Evolutionary conservation across 2,329 filamentous ascomycete species (phyloP), one percentile per base, ranked within the genome.

Genomic region (Neopestalotiopsis sp.): DNA sequence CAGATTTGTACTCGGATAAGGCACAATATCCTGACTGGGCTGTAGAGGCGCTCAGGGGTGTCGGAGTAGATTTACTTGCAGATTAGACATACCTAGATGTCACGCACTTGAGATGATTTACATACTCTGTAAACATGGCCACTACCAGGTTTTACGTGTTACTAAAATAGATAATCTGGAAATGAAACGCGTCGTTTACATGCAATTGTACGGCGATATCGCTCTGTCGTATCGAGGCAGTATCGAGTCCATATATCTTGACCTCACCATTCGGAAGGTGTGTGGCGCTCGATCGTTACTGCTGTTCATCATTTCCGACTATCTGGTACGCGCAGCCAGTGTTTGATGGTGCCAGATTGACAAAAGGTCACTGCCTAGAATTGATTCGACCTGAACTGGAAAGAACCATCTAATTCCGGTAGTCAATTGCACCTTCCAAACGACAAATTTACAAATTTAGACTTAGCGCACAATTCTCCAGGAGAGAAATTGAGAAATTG

Each of bases 21-120:
- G 80, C 83, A 13, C 88, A 87, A 67, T 94, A 94, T 77, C 96
- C 97, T 0, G 81, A 83, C 0, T 99, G 96, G 96, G 95, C 94
- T 1, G 90, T 97, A 2, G 89, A 89, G 65, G 94, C 96, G 6
- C 81, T 99, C 71, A 86, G 82, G 70, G 87, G 86, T 0, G 95
- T 98, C n/a, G 93, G 92, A 1, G 89, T 99, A 68, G 91, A 97
- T 81, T 79, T 95, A 74, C 80, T 91, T 34, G 64, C 70, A 57
- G 74, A 76, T 70, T 71, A 73, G 65, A 73, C 66, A 67, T 71
- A 30, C 4, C 14, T n/a, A 9, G 17, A n/a, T 53, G n/a, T 53
- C 17, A 24, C 10, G 10, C 6, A 53, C n/a, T 53, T 53, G 45
- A n/a, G 45, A 17, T 53, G 20, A 20, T 4, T 10, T 53, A 10